phyloP scores from a whole-genome alignment of 495 filamentous ascomycete species.

The Xylaria venustula region DNA sequence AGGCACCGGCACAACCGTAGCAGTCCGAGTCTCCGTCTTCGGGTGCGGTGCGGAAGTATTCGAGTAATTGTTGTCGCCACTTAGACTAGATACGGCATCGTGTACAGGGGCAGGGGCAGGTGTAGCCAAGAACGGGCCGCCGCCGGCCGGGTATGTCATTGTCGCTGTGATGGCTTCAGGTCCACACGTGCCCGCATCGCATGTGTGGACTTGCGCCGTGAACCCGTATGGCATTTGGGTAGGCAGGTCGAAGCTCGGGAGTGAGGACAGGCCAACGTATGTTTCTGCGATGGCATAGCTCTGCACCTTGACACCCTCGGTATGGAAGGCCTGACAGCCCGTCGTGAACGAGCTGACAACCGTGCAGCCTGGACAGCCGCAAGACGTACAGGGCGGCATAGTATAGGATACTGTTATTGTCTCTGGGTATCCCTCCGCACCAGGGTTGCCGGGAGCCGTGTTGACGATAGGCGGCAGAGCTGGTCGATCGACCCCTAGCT shows the following conservation, averaged over 20 bases:
- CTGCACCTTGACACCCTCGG: background rate
- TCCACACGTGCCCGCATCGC: background rate
- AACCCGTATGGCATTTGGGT: slow-evolving; percentile 7
- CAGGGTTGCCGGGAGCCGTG: background rate
- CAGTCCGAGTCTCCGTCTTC: background rate
- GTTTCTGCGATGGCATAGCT: slow-evolving; percentile 9
- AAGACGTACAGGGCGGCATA: slow-evolving; percentile 1
- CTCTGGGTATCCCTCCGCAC: background rate
- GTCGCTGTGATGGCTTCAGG: background rate
- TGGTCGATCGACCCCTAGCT: background rate
- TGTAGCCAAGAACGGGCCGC: background rate
- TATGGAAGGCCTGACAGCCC: background rate
- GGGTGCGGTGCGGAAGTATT: background rate
- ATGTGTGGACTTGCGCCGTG: background rate
- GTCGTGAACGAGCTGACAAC: slow-evolving; percentile 5
- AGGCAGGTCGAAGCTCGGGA: background rate
- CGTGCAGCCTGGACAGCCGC: slow-evolving; percentile 9
- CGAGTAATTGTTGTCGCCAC: background rate
- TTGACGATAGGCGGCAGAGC: background rate
- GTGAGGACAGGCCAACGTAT: slow-evolving; percentile 8
- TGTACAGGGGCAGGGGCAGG: background rate
- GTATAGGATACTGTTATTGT: slow-evolving; percentile 2
- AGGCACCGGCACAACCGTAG: background rate
- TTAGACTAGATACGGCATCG: background rate
- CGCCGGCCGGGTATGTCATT: background rate